Percentiles rank a stretch among this genome's conserved stretches.
These are phyloP conservation scores for Ceratobasidium theobromae DNA, from an alignment of 1,284 basidiomycete genomes.

Conservation along the genomic window DNA sequence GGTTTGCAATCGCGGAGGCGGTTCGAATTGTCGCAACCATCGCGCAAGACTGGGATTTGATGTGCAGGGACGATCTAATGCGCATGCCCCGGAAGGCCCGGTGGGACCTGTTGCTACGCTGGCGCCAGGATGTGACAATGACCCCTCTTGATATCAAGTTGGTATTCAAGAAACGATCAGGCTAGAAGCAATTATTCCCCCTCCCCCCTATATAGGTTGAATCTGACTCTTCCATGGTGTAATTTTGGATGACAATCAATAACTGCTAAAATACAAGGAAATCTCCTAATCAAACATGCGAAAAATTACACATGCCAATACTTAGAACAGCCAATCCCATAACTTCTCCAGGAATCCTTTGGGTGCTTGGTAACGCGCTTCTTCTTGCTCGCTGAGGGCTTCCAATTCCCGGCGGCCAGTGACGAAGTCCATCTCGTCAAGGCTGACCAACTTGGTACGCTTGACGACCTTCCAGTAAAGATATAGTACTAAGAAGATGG, in stretches of 20 bases:
- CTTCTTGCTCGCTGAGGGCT: constrained; percentile 41
- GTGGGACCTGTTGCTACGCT: not conserved
- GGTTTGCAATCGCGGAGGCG: constrained; percentile 14
- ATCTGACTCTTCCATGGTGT: not conserved
- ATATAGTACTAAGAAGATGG: constrained; percentile 46
- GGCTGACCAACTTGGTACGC: constrained; percentile 43
- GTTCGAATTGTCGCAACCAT: not conserved
- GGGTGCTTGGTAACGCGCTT: constrained; percentile 30
- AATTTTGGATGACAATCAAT: not conserved
- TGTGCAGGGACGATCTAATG: constrained; percentile 1
- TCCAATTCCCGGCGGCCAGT: constrained; percentile 48
- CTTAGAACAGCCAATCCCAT: constrained; percentile 34
- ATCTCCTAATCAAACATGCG: not conserved
- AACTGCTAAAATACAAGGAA: constrained; percentile 11
- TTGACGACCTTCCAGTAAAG: constrained; percentile 49
- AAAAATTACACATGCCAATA: not conserved
- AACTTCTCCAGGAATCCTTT: constrained; percentile 33
- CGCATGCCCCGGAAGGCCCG: not conserved
- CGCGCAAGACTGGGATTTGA: constrained; percentile 8
- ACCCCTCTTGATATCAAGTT: constrained; percentile 1
- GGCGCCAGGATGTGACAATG: constrained; percentile 14
- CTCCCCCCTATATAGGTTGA: not conserved
- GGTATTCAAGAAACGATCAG: not conserved
- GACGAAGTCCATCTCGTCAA: constrained; percentile 49
- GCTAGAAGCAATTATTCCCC: not conserved